A percentile compares a stretch with the other conserved stretches of the same genome.
Evolutionary conservation across 1,284 basidiomycete genomes (phyloP).

Genomic region (Leccinum pallidistipes): DNA sequence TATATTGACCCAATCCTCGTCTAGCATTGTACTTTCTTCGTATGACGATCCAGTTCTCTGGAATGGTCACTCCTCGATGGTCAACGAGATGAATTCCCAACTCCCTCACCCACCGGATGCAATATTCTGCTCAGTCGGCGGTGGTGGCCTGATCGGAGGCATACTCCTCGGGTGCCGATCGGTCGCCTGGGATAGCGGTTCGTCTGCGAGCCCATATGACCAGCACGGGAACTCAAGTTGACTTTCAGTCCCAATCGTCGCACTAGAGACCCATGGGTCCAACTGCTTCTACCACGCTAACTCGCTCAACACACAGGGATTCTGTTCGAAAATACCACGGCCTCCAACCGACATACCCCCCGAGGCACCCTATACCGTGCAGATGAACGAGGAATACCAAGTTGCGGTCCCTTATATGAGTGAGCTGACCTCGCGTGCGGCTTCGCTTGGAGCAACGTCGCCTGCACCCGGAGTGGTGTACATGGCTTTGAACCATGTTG

Average conservation of each 20-base stretch:
- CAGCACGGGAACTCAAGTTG: conserved; percentile 7
- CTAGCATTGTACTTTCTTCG: conserved; percentile 63
- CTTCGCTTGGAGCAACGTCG: conserved; percentile 68
- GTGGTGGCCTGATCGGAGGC: conserved; percentile 69
- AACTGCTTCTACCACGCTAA: conserved; percentile 73
- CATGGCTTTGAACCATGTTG: conserved; percentile 58
- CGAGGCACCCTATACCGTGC: conserved; percentile 33
- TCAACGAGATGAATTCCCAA: conserved; percentile 59
- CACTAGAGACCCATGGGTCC: conserved; percentile 67
- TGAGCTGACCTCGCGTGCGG: conserved; percentile 60
- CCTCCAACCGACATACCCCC: conserved; percentile 32
- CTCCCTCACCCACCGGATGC: conserved; percentile 60
- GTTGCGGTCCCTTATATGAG: conserved; percentile 57
- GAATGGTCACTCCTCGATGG: conserved; percentile 73
- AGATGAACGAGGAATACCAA: conserved; percentile 39
- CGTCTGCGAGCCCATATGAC: conserved; percentile 21
- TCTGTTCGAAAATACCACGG: conserved; percentile 36
- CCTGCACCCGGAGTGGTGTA: conserved; percentile 59
- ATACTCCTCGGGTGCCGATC: conserved; percentile 61
- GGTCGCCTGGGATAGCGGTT: conserved; percentile 66
- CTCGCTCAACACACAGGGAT: conserved; percentile 51
- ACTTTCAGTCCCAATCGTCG: conserved; percentile 57
- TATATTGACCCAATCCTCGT: background rate
- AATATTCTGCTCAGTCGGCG: conserved; percentile 76
- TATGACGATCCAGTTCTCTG: conserved; percentile 68